phyloP scores from a whole-genome alignment of 2,329 filamentous ascomycete species.

The Scytalidium sp. region DNA sequence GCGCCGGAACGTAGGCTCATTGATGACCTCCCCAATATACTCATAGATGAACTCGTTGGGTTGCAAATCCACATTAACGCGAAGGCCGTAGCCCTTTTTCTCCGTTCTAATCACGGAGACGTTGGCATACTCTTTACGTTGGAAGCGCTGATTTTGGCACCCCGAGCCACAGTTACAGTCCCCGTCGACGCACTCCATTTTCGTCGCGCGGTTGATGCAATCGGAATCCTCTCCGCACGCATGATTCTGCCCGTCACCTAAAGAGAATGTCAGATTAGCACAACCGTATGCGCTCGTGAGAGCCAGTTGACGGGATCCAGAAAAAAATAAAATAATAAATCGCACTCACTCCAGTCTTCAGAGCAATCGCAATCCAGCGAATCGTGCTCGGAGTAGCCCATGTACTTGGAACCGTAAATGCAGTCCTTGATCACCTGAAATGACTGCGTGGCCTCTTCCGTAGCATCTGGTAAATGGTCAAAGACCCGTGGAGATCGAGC shows the following conservation, averaged over 20 bases:
- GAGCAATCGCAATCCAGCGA: conserved; percentile 91
- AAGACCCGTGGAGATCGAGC: conserved; percentile 65
- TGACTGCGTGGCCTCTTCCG: conserved; percentile 67
- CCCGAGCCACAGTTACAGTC: conserved; percentile 83
- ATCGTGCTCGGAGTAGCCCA: conserved; percentile 89
- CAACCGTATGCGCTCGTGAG: neutral
- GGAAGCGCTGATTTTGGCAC: conserved; percentile 95
- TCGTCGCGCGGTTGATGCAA: conserved; percentile 97
- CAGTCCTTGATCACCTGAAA: conserved; percentile 85
- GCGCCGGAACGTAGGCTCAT: conserved; percentile 82
- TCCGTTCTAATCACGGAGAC: conserved; percentile 97
- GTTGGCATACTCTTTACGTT: conserved; percentile 81
- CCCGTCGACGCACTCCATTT: conserved; percentile 86
- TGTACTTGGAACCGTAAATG: conserved; percentile 85
- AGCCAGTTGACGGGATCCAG: neutral
- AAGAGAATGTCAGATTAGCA: conserved; percentile 27
- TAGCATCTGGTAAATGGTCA: conserved; percentile 73
- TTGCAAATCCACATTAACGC: conserved; percentile 73
- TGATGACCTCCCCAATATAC: conserved; percentile 98
- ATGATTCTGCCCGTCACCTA: conserved; percentile 66
- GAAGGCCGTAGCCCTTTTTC: conserved; percentile 93
- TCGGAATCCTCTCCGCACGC: conserved; percentile 96
- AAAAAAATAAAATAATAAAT: neutral
- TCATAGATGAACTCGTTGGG: conserved; percentile 94
- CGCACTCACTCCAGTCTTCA: conserved; percentile 86